Evolutionary conservation across 441 rosid genomes (phyloP), one percentile per base, ranked within the genome.

Genomic region (Theobroma grandiflorum): DNA sequence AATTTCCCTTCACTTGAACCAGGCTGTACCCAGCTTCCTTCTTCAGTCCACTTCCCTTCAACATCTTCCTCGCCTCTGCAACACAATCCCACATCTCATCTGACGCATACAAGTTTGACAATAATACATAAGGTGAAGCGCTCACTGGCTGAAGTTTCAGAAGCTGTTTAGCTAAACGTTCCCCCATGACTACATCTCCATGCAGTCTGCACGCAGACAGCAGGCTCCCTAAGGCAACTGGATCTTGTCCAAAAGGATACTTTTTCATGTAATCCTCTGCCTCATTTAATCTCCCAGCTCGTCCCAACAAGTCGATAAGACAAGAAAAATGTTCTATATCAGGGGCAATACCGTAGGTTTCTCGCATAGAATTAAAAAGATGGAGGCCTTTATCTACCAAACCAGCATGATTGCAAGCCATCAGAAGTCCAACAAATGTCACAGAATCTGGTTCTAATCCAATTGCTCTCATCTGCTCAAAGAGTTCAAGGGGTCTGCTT

Each of bases 381-480:
- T 49, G 1, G 58, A 80, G 81, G 49, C 97, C 97, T 82, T 89
- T 81, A 11, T 88, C 89, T 62, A 88, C 90, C 47, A 89, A 80
- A 49, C 93, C 97, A 11, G 90, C 84, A 76, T 90, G 97, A 81
- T 87, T 90, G 88, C 94, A 93, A 77, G 94, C 97, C 9, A 83
- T 78, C 74, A 93, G 70, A 68, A 93, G 81, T 53, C 90, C 91
- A 26, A 86, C 69, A 81, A 90, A 90, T 18, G 95, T 93, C 38
- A 91, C 78, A 70, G 91, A 84, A 81, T 93, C 91, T 26, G 92
- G 97, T 42, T 81, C 76, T 65, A 87, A 35, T 58, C 88, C 88
- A 20, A 0, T 35, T 67, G 71, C 68, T 77, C 78, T 87, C 92
- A 91, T 87, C 84, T 83, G 81, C 79, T 84, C 86, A 20, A 89